phyloP scores from a whole-genome alignment of 2,329 filamentous ascomycete genomes.

The Basipetospora chlamydospora region DNA sequence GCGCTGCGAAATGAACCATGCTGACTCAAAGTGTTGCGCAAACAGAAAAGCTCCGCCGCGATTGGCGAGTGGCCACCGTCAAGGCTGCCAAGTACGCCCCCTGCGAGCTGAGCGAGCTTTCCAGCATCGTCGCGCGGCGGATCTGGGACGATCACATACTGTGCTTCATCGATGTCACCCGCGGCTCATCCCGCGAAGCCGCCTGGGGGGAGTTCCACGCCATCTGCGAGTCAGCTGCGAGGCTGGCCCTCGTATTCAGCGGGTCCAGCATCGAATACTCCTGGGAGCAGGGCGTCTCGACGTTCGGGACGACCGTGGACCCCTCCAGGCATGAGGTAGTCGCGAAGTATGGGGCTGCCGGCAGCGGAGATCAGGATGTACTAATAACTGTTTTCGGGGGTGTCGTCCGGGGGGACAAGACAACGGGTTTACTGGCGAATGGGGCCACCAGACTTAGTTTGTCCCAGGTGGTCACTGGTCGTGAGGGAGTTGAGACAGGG shows the following conservation, averaged over 20 bases:
- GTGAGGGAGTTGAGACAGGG: neutral
- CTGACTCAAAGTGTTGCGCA: no score
- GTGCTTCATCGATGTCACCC: no score
- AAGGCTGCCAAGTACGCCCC: neutral
- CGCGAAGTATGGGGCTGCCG: neutral
- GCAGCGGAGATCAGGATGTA: neutral
- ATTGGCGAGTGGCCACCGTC: neutral
- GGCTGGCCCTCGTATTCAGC: neutral
- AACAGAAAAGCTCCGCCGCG: neutral
- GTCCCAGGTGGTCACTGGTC: neutral
- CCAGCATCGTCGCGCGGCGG: neutral
- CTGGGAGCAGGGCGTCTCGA: neutral
- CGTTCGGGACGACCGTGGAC: neutral
- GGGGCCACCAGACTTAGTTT: neutral
- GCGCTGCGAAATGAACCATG: no score
- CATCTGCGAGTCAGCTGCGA: neutral
- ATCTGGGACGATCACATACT: neutral
- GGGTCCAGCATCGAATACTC: neutral
- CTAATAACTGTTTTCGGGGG: neutral
- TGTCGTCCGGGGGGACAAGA: neutral
- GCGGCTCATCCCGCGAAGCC: no score
- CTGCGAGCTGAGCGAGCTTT: neutral
- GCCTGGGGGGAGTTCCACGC: neutral
- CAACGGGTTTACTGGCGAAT: neutral
- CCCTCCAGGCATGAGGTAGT: neutral